Base-by-base conservation (phyloP, 768 basidiomycete species). In the Tylopilus sp. region DNA sequence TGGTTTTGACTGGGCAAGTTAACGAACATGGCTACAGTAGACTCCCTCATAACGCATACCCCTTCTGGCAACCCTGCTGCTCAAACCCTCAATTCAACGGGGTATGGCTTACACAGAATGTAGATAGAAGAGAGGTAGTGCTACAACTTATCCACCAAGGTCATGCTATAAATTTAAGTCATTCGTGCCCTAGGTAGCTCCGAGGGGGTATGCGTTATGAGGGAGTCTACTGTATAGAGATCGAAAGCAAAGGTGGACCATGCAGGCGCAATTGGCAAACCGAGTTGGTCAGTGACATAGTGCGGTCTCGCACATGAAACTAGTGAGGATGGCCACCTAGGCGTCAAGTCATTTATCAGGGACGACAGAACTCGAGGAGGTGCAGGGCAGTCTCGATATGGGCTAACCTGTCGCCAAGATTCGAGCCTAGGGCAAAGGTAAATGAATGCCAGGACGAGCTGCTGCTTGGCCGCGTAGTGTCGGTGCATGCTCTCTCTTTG, bases 181-280 rank as follows among this genome's bases (percentile, higher is more conserved):
- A n/a, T n/a, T n/a, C n/a, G n/a, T n/a, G n/a, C n/a, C n/a, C n/a
- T n/a, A n/a, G n/a, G n/a, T n/a, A n/a, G n/a, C n/a, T n/a, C n/a
- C n/a, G n/a, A n/a, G n/a, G n/a, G n/a, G n/a, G n/a, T n/a, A n/a
- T n/a, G n/a, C n/a, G n/a, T n/a, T n/a, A n/a, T n/a, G n/a, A n/a
- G n/a, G n/a, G n/a, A n/a, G n/a, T n/a, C n/a, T n/a, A n/a, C n/a
- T n/a, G n/a, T n/a, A n/a, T n/a, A n/a, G n/a, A n/a, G n/a, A 35
- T n/a, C 11, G 13, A 9, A 17, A 2, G 9, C 26, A 36, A 11
- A 43, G 41, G 75, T 88, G 51, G 55, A 95, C 95, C 69, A 92
- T 73, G 55, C 92, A 88, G n/a, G 90, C 91, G 57, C 90, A 88
- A 61, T 98, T 99, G 53, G 88, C 79, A 70, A 98, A 98, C 31